Evolutionary conservation across 768 basidiomycete species (phyloP).

Genomic region (Phlebiopsis flavidoalba): DNA sequence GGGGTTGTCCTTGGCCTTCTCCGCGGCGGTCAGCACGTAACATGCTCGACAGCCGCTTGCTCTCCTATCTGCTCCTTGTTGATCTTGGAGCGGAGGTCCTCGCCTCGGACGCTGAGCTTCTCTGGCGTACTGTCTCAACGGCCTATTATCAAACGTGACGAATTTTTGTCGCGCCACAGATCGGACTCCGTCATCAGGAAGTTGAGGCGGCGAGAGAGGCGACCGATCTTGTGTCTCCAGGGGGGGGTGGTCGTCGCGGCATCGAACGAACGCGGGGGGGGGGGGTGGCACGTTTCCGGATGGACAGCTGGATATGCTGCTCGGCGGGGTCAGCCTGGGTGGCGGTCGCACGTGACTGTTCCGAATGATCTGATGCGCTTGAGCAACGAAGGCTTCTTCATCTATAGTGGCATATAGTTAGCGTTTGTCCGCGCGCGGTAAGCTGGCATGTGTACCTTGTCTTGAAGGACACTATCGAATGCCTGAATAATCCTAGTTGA

Average conservation of each 20-base stretch:
- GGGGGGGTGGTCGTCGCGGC: constrained; percentile 51
- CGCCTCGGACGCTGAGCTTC: constrained; percentile 81
- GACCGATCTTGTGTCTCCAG: constrained; percentile 73
- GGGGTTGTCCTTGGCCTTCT: constrained; percentile 73
- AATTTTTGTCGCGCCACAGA: constrained; percentile 91
- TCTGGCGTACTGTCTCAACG: constrained; percentile 92
- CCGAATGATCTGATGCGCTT: constrained; percentile 81
- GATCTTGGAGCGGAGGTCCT: constrained; percentile 82
- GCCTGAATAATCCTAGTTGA: constrained; percentile 87
- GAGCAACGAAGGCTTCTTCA: constrained; percentile 84
- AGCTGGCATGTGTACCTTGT: constrained; percentile 51
- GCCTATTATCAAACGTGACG: constrained; percentile 91
- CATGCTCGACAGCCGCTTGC: constrained; percentile 75
- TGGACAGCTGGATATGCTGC: constrained; percentile 80
- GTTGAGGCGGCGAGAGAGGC: constrained; percentile 78
- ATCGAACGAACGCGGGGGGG: constrained; percentile 94
- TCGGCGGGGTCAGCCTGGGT: constrained; percentile 77
- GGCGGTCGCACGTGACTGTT: constrained; percentile 57
- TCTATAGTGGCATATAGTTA: constrained; percentile 34
- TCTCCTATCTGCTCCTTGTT: constrained; percentile 89
- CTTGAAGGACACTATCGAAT: constrained; percentile 81
- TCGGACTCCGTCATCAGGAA: constrained; percentile 91
- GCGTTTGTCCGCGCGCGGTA: background rate
- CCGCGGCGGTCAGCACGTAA: constrained; percentile 71
- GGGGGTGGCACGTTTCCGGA: constrained; percentile 89